Evolutionary conservation across 495 filamentous ascomycete genomes (phyloP).

Genomic region (Aspergillus indologenus): DNA sequence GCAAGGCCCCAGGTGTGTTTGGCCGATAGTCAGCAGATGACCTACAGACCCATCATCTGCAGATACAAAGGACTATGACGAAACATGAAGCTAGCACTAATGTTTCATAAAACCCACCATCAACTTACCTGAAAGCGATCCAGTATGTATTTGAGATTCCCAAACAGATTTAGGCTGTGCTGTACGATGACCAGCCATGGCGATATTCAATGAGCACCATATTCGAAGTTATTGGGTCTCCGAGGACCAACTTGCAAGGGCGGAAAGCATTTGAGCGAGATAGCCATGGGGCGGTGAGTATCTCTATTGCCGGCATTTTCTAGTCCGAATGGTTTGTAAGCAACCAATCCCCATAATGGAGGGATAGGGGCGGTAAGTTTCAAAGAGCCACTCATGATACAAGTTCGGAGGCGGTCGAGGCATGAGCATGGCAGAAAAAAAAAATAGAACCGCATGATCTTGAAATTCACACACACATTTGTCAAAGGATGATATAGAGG

Average conservation of each 20-base stretch:
- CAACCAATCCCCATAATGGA: neutral
- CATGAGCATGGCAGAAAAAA: constrained; percentile 11
- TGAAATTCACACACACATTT: constrained; percentile 42
- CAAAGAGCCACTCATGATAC: neutral
- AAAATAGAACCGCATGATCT: constrained; percentile 37
- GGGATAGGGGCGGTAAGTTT: constrained; percentile 13
- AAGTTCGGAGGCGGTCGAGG: constrained; percentile 26
- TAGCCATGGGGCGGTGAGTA: constrained; percentile 14
- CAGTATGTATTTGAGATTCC: too few species aligned
- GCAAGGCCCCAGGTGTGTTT: too few species aligned
- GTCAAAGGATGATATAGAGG: constrained; percentile 5
- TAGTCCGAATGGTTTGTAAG: neutral
- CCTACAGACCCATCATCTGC: too few species aligned
- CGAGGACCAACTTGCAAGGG: neutral
- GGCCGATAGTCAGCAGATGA: too few species aligned
- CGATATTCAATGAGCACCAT: neutral
- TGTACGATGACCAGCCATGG: too few species aligned
- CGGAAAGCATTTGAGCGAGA: neutral
- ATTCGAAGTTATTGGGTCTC: neutral
- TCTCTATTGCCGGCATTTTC: neutral
- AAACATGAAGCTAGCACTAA: too few species aligned
- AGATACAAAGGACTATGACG: too few species aligned
- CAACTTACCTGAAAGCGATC: too few species aligned
- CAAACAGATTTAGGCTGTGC: too few species aligned
- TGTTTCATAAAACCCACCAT: too few species aligned